Conservation (phyloP, 257 asterid genomes). For the Henckelia pumila region DNA sequence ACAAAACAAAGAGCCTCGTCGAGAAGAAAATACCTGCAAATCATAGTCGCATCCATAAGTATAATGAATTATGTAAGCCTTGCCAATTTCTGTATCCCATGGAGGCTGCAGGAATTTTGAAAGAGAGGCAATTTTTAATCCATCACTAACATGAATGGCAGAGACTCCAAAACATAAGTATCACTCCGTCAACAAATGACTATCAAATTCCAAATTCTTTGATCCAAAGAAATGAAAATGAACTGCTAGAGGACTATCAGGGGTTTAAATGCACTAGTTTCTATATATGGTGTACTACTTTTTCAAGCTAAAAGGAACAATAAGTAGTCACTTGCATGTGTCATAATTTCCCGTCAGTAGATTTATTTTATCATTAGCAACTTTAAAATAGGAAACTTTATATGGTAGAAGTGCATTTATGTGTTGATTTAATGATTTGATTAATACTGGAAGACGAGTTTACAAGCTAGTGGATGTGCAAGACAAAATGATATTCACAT, state of each 20-base stretch:
- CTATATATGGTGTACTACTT: background rate
- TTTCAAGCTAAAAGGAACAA: background rate
- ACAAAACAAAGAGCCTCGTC: background rate
- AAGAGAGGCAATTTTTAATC: conserved; percentile 18
- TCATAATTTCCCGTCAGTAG: too few relatives aligned
- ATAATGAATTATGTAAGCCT: conserved; percentile 79
- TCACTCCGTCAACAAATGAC: background rate
- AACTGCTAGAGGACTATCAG: background rate
- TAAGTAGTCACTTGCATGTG: too few relatives aligned
- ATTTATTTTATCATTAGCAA: too few relatives aligned
- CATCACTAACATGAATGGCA: conserved; percentile 11
- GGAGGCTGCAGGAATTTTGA: conserved; percentile 70
- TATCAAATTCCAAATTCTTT: background rate
- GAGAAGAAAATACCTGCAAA: conserved; percentile 52
- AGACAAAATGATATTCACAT: background rate
- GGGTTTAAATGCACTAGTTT: background rate
- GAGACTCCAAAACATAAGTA: conserved; percentile 6
- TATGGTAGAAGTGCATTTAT: background rate
- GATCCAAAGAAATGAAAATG: background rate
- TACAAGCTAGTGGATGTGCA: too few relatives aligned
- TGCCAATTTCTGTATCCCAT: conserved; percentile 74
- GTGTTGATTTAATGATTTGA: background rate
- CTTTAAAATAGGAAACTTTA: background rate
- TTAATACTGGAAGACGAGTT: too few relatives aligned
- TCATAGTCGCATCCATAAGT: conserved; percentile 94